A percentile compares a stretch with the other conserved stretches of the same genome.
These are phyloP conservation scores for Globisporangium spinosum DNA, from an alignment of 352 stramenopile species.

Conservation along the genomic window DNA sequence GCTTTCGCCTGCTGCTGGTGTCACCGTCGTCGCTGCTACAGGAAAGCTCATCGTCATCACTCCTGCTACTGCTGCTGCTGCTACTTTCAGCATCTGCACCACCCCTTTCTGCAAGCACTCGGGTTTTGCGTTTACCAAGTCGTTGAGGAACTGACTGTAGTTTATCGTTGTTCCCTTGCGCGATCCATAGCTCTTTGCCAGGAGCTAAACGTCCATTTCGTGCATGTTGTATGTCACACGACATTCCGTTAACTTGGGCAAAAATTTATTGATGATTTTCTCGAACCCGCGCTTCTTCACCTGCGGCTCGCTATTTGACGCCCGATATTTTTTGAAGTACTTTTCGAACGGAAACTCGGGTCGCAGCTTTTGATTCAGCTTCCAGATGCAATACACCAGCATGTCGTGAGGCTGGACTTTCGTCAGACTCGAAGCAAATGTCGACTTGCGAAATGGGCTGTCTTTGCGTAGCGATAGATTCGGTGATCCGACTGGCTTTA, in stretches of 20 bases:
- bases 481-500: conserved; percentile 7
- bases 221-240: conserved; percentile 65
- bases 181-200: conserved; percentile 31
- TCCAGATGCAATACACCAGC: conserved; percentile 36
- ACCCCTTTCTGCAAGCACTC: not conserved
- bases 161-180: conserved; percentile 31
- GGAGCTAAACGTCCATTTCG: conserved; percentile 47
- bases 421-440: not conserved
- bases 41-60: conserved; percentile 34
- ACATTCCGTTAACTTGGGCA: conserved; percentile 49
- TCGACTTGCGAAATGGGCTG: conserved; percentile 10
- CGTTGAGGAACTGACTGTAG: conserved; percentile 48
- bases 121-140: conserved; percentile 35
- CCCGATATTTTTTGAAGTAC: conserved; percentile 70
- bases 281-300: conserved; percentile 66
- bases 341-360: conserved; percentile 68
- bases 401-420: conserved; percentile 15
- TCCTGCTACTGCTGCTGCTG: conserved; percentile 28
- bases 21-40: conserved; percentile 48
- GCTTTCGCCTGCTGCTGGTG: conserved; percentile 25
- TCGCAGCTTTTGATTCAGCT: conserved; percentile 42
- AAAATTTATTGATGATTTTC: conserved; percentile 76
- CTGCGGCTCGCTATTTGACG: conserved; percentile 27
- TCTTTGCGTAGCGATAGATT: conserved; percentile 14
- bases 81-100: conserved; percentile 9